These are phyloP conservation scores for Biscutella laevigata DNA, from an alignment of 441 rosid species.

Conservation along the genomic window DNA sequence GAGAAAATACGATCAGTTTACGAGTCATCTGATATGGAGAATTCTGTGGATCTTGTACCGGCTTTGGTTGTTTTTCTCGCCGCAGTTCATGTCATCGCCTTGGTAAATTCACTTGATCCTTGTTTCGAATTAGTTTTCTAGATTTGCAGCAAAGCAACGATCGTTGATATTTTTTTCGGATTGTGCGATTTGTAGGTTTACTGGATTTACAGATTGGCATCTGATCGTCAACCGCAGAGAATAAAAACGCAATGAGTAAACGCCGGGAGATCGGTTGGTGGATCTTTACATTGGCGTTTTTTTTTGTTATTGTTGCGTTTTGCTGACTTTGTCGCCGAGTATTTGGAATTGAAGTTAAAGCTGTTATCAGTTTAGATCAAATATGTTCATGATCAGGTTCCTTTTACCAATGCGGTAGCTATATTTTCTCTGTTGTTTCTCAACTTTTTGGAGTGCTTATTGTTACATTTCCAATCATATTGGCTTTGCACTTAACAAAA, in stretches of 20 bases:
- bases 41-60: constrained; percentile 55
- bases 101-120: constrained; percentile 35
- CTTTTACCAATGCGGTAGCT: too few species aligned
- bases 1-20: background rate
- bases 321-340: too few species aligned
- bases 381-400: too few species aligned
- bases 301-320: too few species aligned
- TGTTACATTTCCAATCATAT: too few species aligned
- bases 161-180: background rate
- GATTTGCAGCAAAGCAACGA: background rate
- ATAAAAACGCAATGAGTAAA: constrained; percentile 51
- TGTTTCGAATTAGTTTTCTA: background rate
- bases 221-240: constrained; percentile 69
- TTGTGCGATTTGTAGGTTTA: constrained; percentile 37
- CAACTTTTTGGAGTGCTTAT: too few species aligned
- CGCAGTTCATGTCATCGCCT: constrained; percentile 72
- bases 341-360: too few species aligned
- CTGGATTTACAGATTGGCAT: constrained; percentile 81
- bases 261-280: background rate
- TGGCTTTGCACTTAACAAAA: too few species aligned
- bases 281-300: too few species aligned
- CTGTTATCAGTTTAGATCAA: too few species aligned
- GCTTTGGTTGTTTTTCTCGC: constrained; percentile 48
- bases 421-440: too few species aligned
- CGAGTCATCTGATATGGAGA: constrained; percentile 19